Evolutionary conservation across 345 rosid species (phyloP).

Genomic region (Acer yangbiense): DNA sequence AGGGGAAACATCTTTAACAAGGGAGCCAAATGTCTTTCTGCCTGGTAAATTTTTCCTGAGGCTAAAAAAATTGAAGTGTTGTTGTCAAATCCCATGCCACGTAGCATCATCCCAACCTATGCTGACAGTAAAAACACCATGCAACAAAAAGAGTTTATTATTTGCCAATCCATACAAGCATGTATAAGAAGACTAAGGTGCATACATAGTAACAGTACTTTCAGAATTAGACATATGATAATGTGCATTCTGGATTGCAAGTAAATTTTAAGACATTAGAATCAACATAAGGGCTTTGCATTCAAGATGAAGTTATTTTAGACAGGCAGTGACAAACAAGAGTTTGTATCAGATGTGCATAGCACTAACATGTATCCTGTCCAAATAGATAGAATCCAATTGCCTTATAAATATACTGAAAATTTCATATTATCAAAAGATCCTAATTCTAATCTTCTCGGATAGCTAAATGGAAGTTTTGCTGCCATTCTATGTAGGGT

Average conservation of each 20-base stretch:
- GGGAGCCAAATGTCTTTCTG: slow-evolving; percentile 71
- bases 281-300: not conserved
- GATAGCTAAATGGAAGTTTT: not conserved
- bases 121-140: slow-evolving; percentile 50
- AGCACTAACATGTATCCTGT: not conserved
- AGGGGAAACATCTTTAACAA: slow-evolving; percentile 82
- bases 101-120: slow-evolving; percentile 96
- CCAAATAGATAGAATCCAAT: not conserved
- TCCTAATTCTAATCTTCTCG: not conserved
- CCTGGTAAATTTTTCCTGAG: slow-evolving; percentile 73
- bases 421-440: not conserved
- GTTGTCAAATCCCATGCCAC: slow-evolving; percentile 96
- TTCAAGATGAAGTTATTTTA: slow-evolving; percentile 3
- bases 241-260: not conserved
- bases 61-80: slow-evolving; percentile 83
- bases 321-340: not conserved
- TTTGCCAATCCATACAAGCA: slow-evolving; percentile 17
- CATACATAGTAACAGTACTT: not conserved
- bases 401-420: not conserved
- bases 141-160: slow-evolving; percentile 21
- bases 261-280: slow-evolving; percentile 3
- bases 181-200: not conserved
- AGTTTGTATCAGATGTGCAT: not conserved
- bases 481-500: slow-evolving; percentile 1
- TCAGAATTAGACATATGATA: slow-evolving; percentile 4